Evolutionary conservation across 2,329 filamentous ascomycete species (phyloP), one percentile per base, ranked within the genome.

Genomic region (Coniochaeta sp.): DNA sequence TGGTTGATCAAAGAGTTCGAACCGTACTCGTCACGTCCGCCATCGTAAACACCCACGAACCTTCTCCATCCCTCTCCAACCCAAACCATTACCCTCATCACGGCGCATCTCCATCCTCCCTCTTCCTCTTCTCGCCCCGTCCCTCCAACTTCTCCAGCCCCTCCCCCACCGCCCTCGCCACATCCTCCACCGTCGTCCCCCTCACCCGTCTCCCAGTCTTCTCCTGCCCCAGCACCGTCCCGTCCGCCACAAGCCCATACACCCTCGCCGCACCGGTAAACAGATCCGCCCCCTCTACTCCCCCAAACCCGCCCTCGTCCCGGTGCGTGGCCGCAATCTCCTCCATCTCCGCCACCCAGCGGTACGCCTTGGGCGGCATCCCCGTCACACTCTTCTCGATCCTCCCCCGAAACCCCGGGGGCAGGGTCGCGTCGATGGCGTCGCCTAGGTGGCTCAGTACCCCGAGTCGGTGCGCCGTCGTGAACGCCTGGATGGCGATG

Each of bases 271-370:
- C 82, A 12, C 81, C 81, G 14, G 74, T 70, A 65, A 90, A 90
- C 28, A 88, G 71, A 26, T 76, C 74, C 12, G 71, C 71, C 4
- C 70, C 89, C 90, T n/a, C n/a, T n/a, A 0, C 87, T 9, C 71
- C 71, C 5, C 72, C 72, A 70, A 89, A 90, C 0, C 87, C 87
- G 0, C 85, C 88, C 59, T 88, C 86, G 47, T 83, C 80, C 7
- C 74, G 73, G 70, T 90, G 87, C 3, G 87, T 89, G 60, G 80
- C 75, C 4, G 82, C 83, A 68, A 93, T 91, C 77, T 92, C 85
- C 65, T 86, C 81, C 89, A 93, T 91, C 76, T 92, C 89, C 36
- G 80, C 77, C 0, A 90, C 86, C 89, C 89, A 93, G 12, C 89
- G 78, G 70, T 91, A 91, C 19, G 89, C 89, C 74, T 92, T 93